Conservation (phyloP, 2,329 filamentous ascomycete genomes). For the Escovopsis sp. region DNA sequence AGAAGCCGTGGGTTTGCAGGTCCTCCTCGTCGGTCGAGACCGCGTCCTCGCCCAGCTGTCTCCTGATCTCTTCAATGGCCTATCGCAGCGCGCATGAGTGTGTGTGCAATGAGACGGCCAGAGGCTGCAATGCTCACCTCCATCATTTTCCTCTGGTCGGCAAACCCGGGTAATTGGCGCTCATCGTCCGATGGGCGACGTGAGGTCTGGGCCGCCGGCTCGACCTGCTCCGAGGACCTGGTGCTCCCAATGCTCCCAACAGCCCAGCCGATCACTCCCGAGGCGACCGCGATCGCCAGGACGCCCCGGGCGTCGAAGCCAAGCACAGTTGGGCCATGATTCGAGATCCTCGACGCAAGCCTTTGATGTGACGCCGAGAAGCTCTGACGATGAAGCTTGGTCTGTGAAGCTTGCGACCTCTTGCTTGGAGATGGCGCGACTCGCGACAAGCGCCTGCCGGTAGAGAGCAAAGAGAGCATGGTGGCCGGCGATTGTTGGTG, state of each 20-base stretch:
- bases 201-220: not conserved
- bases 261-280: conserved; percentile 28
- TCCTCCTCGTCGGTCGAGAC: conserved; percentile 50
- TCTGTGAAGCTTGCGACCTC: too few relatives aligned
- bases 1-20: conserved; percentile 48
- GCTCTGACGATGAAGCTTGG: too few relatives aligned
- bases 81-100: conserved; percentile 13
- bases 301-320: conserved; percentile 20
- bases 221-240: conserved; percentile 6
- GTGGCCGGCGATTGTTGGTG: too few relatives aligned
- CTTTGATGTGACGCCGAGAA: too few relatives aligned
- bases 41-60: conserved; percentile 36
- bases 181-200: not conserved
- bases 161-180: conserved; percentile 20
- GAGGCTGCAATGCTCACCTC: conserved; percentile 15
- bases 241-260: conserved; percentile 22
- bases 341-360: conserved; percentile 1
- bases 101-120: not conserved
- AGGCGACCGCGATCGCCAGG: conserved; percentile 22
- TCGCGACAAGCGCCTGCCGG: too few relatives aligned
- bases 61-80: conserved; percentile 42
- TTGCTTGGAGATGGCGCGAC: too few relatives aligned
- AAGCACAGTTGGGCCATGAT: conserved; percentile 1
- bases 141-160: conserved; percentile 28
- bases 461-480: too few relatives aligned